Evolutionary conservation across 78 protist genomes (phyloP).

Genomic region (Dictyostelium citrinum): DNA sequence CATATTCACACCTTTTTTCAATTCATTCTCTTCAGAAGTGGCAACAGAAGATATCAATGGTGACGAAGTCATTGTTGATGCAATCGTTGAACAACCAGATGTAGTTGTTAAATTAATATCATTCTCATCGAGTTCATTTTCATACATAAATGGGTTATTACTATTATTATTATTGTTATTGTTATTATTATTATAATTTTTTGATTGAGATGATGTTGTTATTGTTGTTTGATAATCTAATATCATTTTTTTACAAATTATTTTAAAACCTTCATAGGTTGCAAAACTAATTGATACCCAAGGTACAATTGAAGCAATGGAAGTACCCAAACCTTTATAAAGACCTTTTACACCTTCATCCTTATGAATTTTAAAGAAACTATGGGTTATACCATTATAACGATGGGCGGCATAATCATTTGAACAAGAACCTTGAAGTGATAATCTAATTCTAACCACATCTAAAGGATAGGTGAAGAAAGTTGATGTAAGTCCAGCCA

Average conservation of each 20-base stretch:
- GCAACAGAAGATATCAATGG: not conserved
- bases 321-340: conserved; percentile 55
- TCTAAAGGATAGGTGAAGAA: conserved; percentile 43
- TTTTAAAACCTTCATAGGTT: conserved; percentile 48
- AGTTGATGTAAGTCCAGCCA: conserved; percentile 59
- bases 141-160: not conserved
- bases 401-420: not conserved
- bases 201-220: not conserved
- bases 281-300: conserved; percentile 54
- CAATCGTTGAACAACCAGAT: not conserved
- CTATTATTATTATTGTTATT: not conserved
- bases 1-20: conserved; percentile 35
- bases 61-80: not conserved
- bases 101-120: not conserved
- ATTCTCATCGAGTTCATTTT: not conserved
- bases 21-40: not conserved
- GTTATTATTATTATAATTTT: not conserved
- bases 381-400: conserved; percentile 43
- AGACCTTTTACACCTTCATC: conserved; percentile 62
- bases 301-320: conserved; percentile 26
- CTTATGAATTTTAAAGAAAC: conserved; percentile 4
- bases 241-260: not conserved
- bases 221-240: not conserved
- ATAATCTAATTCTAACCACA: conserved; percentile 26
- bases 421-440: conserved; percentile 25